Evolutionary conservation across 768 basidiomycete species (phyloP), one percentile per base, ranked within the genome.

Genomic region (Pleurotus ostreatus): DNA sequence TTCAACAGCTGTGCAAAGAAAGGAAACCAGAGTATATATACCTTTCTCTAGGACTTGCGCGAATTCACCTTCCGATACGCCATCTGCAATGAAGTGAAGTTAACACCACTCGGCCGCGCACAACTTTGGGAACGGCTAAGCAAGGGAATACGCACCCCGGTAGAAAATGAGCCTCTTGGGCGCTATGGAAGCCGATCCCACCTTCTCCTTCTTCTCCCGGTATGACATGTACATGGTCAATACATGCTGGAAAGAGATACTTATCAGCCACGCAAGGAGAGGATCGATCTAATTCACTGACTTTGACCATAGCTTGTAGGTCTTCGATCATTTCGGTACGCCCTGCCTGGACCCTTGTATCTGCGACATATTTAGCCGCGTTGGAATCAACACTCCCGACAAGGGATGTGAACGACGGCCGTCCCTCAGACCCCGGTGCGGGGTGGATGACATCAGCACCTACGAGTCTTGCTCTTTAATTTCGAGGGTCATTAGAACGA

Each of bases 371-470:
- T 67, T 92, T 92, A 2, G 88, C 86, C 0, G 80, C 81, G 54
- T 85, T 81, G 0, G 81, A 82, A 65, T 94, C 92, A 25, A 94
- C 83, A 59, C 85, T 93, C 30, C 80, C 89, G 16, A 93, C 91
- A 4, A 94, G 73, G 6, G 89, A 77, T 0, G 91, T 88, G 66
- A 89, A 92, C 0, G 91, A 93, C 0, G 92, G 92, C 3, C 85
- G 81, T 15, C 84, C 88, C n/a, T 79, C 81, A 0, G 88, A 80
- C 8, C 89, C 89, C n/a, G 92, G 89, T 5, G 88, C 79, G 5
- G 92, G 90, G 62, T 93, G 90, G 41, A 90, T 89, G 25, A 89
- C 89, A 67, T 92, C 89, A 15, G 90, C 90, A 59, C 88, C 86
- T 88, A 55, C 59, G 46, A 18, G 7, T 34, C 30, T 34, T 11